Evolutionary conservation across 2,329 filamentous ascomycete genomes (phyloP), one percentile per base, ranked within the genome.

Genomic region (Botrytis aclada): DNA sequence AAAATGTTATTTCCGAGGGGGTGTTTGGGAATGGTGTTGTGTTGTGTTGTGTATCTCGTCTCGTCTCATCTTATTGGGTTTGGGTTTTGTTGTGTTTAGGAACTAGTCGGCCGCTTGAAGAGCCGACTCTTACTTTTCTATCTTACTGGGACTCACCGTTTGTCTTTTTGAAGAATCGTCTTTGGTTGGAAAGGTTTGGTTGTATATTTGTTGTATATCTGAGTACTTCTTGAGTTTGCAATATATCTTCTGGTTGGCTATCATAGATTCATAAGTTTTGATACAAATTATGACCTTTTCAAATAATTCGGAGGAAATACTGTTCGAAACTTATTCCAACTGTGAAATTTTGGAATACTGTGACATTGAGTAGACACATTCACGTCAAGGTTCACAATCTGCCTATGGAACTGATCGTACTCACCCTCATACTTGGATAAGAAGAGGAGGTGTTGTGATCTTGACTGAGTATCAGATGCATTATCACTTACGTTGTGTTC

Each of bases 281-380:
- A 37, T 25, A 22, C 20, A n/a, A n/a, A n/a, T n/a, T n/a, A n/a
- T n/a, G n/a, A n/a, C n/a, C n/a, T n/a, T 4, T 22, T 60, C 4
- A 2, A 37, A 37, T 20, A 12, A 7, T 25, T 37, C 6, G 32
- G 1, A 37, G 9, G 3, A n/a, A 16, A 20, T 2, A 6, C 2
- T 37, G 20, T 25, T 25, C 4, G 2, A 12, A 7, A 3, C 14
- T 37, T 10, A 1, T 16, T 37, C 20, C 0, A 1, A 1, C 56
- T 25, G 22, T 22, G 32, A 14, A 0, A 39, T n/a, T 4, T 39
- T 25, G 34, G n/a, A n/a, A n/a, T n/a, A n/a, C 10, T 25, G 4
- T 16, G 37, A 8, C 37, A 39, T 43, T 43, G 41, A 43, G 16
- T 43, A 43, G 41, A 43, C 41, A 4, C 41, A 43, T 43, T 43